Evolutionary conservation across 345 rosid species (phyloP), one percentile per base, ranked within the genome.

Genomic region (Arabidopsis thaliana): DNA sequence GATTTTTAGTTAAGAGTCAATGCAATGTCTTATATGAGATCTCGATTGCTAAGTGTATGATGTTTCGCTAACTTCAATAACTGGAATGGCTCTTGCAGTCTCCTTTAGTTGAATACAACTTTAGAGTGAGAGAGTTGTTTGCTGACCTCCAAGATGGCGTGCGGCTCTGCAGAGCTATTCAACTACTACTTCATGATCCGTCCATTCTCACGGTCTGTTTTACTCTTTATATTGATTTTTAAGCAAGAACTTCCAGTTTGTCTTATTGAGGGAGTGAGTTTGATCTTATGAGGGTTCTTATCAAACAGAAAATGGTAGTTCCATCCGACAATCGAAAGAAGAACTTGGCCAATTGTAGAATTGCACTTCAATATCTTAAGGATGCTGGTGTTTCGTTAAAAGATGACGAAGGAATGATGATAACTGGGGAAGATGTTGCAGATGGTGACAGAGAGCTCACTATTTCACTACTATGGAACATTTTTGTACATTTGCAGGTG

Each of bases 401-500:
- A 66, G 97, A 93, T 82, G 89, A 88, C 55, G 98, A 91, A 75
- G 88, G 87, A 74, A 74, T 87, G 82, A 72, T 53, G 55, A 84
- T 93, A 74, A 73, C 72, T 65, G 90, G 69, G 61, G 95, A 91
- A 73, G 96, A 91, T 74, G 65, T 94, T 79, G 91, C 81, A 66
- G 76, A 71, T 45, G 95, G 97, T 61, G 97, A 94, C 81, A 94
- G 83, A 77, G 97, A 94, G 79, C 86, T 91, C 72, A 87, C 85
- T 53, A 52, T 94, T 71, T 87, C 91, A 56, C 81, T 94, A 85
- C 86, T 91, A 36, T 94, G 98, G 97, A 94, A 88, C 79, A 83
- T 89, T 67, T 94, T 94, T 85, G 84, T 87, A 59, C 91, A 88
- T 74, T 71, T 91, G 79, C 98, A 94, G 93, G 98, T 91, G n/a